These are phyloP conservation scores for Podosphaera aphanis DNA, from an alignment of 2,329 filamentous ascomycete genomes.

Conservation along the genomic window DNA sequence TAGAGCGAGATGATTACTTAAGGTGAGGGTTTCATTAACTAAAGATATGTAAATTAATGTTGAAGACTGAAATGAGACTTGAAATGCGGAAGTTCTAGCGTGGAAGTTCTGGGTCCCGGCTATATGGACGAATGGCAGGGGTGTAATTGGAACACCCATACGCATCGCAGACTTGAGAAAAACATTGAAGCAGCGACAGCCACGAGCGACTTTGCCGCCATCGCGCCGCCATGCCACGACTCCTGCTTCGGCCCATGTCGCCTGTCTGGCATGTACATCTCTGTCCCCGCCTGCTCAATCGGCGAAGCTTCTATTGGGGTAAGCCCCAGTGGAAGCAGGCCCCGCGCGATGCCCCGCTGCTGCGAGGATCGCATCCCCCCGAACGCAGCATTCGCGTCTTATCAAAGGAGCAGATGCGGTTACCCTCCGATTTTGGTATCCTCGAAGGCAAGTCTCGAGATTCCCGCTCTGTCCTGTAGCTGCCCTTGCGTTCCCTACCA, in stretches of 20 bases:
- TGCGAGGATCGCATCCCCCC: slow-evolving; percentile 1
- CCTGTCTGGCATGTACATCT: slow-evolving; percentile 3
- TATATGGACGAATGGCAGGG: too few species aligned
- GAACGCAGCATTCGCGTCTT: slow-evolving; percentile 6
- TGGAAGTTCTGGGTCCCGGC: too few species aligned
- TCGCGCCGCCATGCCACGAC: not conserved
- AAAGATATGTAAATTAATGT: too few species aligned
- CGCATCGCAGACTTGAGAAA: too few species aligned
- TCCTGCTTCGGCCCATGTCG: slow-evolving; percentile 8
- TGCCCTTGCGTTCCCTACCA: slow-evolving; percentile 1
- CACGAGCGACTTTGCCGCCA: not conserved
- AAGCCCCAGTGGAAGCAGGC: not conserved
- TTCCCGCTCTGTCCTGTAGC: slow-evolving; percentile 4
- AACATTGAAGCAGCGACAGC: not conserved
- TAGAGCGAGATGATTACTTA: too few species aligned
- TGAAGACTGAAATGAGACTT: too few species aligned
- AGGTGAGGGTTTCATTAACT: too few species aligned
- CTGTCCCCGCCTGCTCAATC: not conserved
- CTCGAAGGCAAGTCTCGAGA: slow-evolving; percentile 8
- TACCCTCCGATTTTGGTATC: slow-evolving; percentile 11
- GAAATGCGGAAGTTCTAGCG: too few species aligned
- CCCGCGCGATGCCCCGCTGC: not conserved
- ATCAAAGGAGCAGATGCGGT: slow-evolving; percentile 3
- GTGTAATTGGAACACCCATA: too few species aligned
- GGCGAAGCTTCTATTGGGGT: slow-evolving; percentile 10